Conservation (phyloP, 768 basidiomycete species). For the Boletus bicolor region DNA sequence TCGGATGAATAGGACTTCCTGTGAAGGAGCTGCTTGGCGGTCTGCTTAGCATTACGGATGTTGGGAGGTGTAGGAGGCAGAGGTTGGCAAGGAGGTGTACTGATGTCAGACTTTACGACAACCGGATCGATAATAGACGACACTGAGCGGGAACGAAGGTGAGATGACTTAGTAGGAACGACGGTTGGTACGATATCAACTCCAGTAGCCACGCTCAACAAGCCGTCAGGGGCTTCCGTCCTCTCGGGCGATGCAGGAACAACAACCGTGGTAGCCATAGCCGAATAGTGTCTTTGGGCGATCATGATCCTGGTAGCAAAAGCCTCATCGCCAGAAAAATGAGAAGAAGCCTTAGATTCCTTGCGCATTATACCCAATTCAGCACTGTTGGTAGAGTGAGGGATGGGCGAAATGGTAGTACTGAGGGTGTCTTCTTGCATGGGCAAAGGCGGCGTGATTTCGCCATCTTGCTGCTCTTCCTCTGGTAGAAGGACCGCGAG, state of each 20-base stretch:
- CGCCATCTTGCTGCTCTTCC: constrained; percentile 34
- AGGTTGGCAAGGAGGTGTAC: constrained; percentile 59
- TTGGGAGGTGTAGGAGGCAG: constrained; percentile 75
- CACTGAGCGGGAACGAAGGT: constrained; percentile 61
- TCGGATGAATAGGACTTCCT: constrained; percentile 64
- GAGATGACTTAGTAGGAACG: constrained; percentile 28
- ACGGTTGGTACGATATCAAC: constrained; percentile 24
- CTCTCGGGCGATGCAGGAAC: constrained; percentile 49
- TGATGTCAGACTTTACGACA: constrained; percentile 34
- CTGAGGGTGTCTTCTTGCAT: constrained; percentile 51
- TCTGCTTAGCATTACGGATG: constrained; percentile 49
- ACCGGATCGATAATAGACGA: constrained; percentile 45
- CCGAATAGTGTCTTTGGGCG: constrained; percentile 70
- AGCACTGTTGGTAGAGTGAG: constrained; percentile 53
- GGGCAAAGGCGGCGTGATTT: constrained; percentile 57
- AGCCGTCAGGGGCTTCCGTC: constrained; percentile 2
- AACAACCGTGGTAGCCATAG: constrained; percentile 62
- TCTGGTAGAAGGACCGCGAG: constrained; percentile 61
- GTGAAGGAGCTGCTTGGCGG: constrained; percentile 49
- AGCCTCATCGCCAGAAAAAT: constrained; percentile 50
- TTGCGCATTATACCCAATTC: constrained; percentile 53
- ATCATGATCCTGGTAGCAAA: constrained; percentile 60
- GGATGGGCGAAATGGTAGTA: constrained; percentile 45
- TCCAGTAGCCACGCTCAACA: constrained; percentile 35
- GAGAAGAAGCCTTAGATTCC: constrained; percentile 51